Conservation (phyloP, 73 alveolate genomes). For the Tetrahymena borealis region DNA sequence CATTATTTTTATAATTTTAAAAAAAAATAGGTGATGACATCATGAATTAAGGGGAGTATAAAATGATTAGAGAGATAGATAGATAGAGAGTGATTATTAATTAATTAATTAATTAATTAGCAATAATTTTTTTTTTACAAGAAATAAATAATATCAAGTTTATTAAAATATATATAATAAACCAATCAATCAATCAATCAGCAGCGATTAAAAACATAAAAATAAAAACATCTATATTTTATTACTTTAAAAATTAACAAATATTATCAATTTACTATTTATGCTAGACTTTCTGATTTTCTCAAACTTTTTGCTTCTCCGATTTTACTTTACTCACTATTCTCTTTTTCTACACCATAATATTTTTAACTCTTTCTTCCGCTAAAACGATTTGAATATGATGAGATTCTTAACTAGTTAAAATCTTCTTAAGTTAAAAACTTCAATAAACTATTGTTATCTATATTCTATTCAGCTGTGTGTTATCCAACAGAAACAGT, state of each 20-base stretch:
- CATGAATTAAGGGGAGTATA: too few species aligned
- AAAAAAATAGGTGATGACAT: too few species aligned
- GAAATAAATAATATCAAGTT: too few species aligned
- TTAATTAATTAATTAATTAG: too few species aligned
- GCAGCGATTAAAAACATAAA: neutral
- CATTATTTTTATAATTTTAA: too few species aligned
- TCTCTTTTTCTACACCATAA: neutral
- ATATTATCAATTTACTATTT: neutral
- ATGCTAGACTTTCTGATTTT: neutral
- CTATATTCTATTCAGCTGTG: neutral
- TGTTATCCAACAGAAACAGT: neutral
- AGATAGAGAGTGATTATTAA: too few species aligned
- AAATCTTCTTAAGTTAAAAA: neutral
- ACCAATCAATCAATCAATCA: too few species aligned
- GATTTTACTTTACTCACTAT: neutral
- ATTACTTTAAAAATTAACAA: neutral
- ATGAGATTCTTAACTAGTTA: neutral
- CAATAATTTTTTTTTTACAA: too few species aligned
- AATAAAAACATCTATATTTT: too few species aligned
- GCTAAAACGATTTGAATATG: neutral
- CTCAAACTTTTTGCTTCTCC: neutral
- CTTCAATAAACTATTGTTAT: neutral
- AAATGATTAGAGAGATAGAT: too few species aligned
- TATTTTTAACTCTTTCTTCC: neutral
- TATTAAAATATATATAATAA: too few species aligned